phyloP scores from a whole-genome alignment of 1,284 basidiomycete genomes.

The Malassezia equina region DNA sequence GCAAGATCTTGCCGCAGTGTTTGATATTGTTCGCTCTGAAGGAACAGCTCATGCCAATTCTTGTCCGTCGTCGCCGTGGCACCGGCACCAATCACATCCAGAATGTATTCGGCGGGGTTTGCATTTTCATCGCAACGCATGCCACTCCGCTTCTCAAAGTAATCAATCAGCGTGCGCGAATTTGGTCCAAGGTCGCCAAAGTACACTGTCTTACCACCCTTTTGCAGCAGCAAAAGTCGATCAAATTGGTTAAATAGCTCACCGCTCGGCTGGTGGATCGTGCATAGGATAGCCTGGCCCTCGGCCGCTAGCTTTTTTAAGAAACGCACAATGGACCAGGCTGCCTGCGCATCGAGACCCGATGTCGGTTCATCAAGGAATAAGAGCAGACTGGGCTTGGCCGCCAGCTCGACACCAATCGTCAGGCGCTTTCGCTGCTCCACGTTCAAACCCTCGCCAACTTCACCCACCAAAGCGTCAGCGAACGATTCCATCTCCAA shows the following conservation, averaged over 20 bases:
- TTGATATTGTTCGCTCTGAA: conserved; percentile 21
- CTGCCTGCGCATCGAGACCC: conserved; percentile 27
- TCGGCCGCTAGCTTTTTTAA: conserved; percentile 45
- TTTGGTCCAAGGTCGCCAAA: conserved; percentile 64
- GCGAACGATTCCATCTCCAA: conserved; percentile 35
- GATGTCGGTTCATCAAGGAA: conserved; percentile 44
- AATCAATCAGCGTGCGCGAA: conserved; percentile 56
- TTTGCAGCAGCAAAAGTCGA: conserved; percentile 31
- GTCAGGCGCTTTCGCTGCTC: conserved; percentile 38
- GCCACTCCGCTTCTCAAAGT: conserved; percentile 62
- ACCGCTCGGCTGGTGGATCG: conserved; percentile 48
- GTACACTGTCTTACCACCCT: conserved; percentile 33
- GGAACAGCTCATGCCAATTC: conserved; percentile 38
- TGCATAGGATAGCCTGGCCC: conserved; percentile 47
- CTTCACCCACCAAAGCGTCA: conserved; percentile 34
- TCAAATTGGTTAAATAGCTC: conserved; percentile 37
- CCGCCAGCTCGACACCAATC: conserved; percentile 38
- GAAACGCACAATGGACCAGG: conserved; percentile 41
- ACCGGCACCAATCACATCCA: conserved; percentile 41
- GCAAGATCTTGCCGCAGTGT: conserved; percentile 20
- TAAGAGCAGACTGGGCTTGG: conserved; percentile 35
- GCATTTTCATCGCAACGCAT: conserved; percentile 42
- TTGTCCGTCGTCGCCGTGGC: conserved; percentile 32
- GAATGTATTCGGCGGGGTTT: conserved; percentile 40
- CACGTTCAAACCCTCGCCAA: conserved; percentile 29